phyloP scores from a whole-genome alignment of 2,329 filamentous ascomycete species.

The Neospermospora avenae region DNA sequence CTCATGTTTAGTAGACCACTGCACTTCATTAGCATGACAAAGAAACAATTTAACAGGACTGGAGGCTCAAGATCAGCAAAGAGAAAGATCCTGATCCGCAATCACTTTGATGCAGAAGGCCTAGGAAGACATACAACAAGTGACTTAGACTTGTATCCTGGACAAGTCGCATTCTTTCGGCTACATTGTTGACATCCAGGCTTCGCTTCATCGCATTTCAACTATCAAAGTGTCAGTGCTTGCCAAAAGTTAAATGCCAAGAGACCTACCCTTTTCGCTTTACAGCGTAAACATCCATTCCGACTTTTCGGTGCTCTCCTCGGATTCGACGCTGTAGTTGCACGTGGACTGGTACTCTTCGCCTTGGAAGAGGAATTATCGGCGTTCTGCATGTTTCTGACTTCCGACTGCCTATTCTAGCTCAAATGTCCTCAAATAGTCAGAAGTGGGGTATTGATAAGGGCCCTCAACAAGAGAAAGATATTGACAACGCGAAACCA shows the following conservation, averaged over 20 bases:
- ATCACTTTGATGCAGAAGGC: too few species aligned
- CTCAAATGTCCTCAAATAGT: constrained; percentile 6
- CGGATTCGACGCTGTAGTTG: constrained; percentile 18
- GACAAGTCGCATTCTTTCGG: constrained; percentile 27
- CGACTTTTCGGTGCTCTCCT: constrained; percentile 30
- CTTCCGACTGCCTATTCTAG: background rate
- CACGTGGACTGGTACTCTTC: background rate
- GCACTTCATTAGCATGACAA: too few species aligned
- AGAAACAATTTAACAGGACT: too few species aligned
- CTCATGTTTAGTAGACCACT: constrained; percentile 34
- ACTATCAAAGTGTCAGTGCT: constrained; percentile 17
- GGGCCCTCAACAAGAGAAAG: background rate
- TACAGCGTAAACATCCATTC: constrained; percentile 31
- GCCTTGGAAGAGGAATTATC: constrained; percentile 5
- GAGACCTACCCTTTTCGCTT: constrained; percentile 28
- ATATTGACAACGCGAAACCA: too few species aligned
- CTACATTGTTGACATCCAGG: constrained; percentile 30
- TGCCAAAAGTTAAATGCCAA: background rate
- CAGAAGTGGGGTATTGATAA: constrained; percentile 11
- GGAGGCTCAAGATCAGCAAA: too few species aligned
- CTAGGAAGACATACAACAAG: too few species aligned
- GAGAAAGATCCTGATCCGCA: too few species aligned
- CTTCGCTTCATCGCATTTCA: constrained; percentile 34
- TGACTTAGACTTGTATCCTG: constrained; percentile 28
- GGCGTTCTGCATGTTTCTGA: constrained; percentile 8